Percentiles rank a stretch among this genome's conserved stretches.
Evolutionary conservation across 495 filamentous ascomycete genomes (phyloP).

Genomic region (Daldinia loculata): DNA sequence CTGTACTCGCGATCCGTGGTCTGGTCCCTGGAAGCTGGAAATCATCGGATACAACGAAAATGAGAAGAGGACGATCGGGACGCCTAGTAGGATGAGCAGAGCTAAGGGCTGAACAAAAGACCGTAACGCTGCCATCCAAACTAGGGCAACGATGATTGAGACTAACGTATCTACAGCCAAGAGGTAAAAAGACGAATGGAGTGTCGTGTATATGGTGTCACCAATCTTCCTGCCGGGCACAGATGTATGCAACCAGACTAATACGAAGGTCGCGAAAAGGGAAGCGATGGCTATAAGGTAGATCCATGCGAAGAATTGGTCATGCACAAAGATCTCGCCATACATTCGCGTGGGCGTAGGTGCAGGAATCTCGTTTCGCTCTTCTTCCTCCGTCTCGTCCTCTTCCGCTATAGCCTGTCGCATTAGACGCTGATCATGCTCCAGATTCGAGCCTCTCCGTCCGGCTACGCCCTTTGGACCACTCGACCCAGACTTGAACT

Average conservation of each 20-base stretch:
- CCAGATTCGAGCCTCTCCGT: constrained; percentile 40
- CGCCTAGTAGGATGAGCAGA: constrained; percentile 77
- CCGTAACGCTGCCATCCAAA: constrained; percentile 89
- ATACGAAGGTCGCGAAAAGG: constrained; percentile 83
- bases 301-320: constrained; percentile 89
- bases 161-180: constrained; percentile 90
- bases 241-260: constrained; percentile 88
- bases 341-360: constrained; percentile 45
- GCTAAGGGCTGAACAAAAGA: constrained; percentile 85
- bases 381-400: constrained; percentile 43
- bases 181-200: constrained; percentile 86
- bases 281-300: constrained; percentile 85
- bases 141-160: constrained; percentile 82
- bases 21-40: constrained; percentile 80
- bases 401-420: constrained; percentile 46
- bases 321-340: constrained; percentile 69
- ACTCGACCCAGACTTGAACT: constrained; percentile 63
- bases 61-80: constrained; percentile 83
- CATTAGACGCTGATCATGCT: constrained; percentile 46
- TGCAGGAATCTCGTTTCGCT: constrained; percentile 34
- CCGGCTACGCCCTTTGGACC: constrained; percentile 35
- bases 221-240: constrained; percentile 70
- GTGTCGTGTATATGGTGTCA: constrained; percentile 92
- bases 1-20: constrained; percentile 76
- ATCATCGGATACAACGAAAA: constrained; percentile 93